Percentiles rank a stretch among this genome's conserved stretches.
Evolutionary conservation across 148 eudicot species (phyloP).

Genomic region (Amaranthus hypochondriacus): DNA sequence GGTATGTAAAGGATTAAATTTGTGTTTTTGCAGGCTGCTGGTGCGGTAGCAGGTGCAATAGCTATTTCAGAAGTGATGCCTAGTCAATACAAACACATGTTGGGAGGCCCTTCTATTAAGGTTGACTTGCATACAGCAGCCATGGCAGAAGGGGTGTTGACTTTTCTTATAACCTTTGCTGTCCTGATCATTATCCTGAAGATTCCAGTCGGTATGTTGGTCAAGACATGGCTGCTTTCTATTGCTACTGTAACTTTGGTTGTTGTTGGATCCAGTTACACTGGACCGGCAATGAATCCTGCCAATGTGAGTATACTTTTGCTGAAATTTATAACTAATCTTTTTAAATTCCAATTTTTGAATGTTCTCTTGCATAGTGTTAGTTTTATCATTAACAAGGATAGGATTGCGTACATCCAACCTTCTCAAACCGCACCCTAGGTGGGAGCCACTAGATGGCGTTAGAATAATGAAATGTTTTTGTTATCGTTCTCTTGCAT

Average conservation of each 20-base stretch:
- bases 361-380: too few relatives aligned
- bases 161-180: constrained; percentile 62
- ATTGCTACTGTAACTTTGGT: constrained; percentile 62
- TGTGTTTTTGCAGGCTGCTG: constrained; percentile 55
- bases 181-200: constrained; percentile 57
- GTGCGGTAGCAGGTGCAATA: constrained; percentile 76
- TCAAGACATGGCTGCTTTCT: constrained; percentile 72
- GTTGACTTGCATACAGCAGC: constrained; percentile 92
- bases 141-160: constrained; percentile 72
- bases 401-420: too few relatives aligned
- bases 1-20: background rate
- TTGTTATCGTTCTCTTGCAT: too few relatives aligned
- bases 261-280: constrained; percentile 61
- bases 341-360: too few relatives aligned
- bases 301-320: constrained; percentile 63
- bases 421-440: too few relatives aligned
- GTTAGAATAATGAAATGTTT: too few relatives aligned
- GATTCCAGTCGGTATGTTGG: constrained; percentile 47
- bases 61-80: constrained; percentile 79
- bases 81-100: constrained; percentile 61
- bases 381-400: too few relatives aligned
- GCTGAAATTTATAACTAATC: background rate
- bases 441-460: too few relatives aligned
- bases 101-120: constrained; percentile 77
- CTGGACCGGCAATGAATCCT: constrained; percentile 96